phyloP scores from a whole-genome alignment of 1,284 basidiomycete species.

The Leccinum ambiguum region DNA sequence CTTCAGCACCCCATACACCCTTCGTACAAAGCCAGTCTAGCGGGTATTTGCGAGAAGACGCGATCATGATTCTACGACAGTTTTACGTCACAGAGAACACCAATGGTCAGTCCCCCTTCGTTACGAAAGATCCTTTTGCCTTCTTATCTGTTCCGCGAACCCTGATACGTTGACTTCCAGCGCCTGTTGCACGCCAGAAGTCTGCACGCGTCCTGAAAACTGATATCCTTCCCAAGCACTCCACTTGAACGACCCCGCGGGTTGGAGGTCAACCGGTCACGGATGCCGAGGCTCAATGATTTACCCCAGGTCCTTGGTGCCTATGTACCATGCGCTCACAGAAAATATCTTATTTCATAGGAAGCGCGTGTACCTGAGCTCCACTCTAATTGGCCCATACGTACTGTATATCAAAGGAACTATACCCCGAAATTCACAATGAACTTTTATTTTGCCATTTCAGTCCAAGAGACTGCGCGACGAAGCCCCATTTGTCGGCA shows the following conservation, averaged over 20 bases:
- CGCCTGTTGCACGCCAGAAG: conserved; percentile 77
- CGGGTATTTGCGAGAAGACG: conserved; percentile 89
- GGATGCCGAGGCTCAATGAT: neutral
- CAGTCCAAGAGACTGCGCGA: conserved; percentile 63
- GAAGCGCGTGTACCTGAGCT: conserved; percentile 2
- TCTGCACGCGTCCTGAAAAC: conserved; percentile 72
- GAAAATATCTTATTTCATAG: neutral
- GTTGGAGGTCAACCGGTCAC: no score
- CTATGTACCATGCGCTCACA: neutral
- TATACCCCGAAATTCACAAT: conserved; percentile 5
- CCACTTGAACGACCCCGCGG: conserved; percentile 9
- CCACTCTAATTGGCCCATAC: neutral
- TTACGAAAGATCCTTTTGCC: neutral
- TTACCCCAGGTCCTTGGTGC: neutral
- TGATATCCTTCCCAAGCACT: conserved; percentile 44
- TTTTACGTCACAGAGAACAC: conserved; percentile 97
- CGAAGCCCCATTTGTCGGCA: conserved; percentile 76
- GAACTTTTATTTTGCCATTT: conserved; percentile 33
- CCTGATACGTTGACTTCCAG: conserved; percentile 38
- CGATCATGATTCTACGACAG: conserved; percentile 91
- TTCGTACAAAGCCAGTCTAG: conserved; percentile 71
- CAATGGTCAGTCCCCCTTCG: conserved; percentile 62
- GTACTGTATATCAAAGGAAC: neutral
- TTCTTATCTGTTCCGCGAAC: conserved; percentile 14
- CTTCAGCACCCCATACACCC: conserved; percentile 70